These are phyloP conservation scores for Papiliotrema terrestris DNA, from an alignment of 1,284 basidiomycete genomes.

Conservation along the genomic window DNA sequence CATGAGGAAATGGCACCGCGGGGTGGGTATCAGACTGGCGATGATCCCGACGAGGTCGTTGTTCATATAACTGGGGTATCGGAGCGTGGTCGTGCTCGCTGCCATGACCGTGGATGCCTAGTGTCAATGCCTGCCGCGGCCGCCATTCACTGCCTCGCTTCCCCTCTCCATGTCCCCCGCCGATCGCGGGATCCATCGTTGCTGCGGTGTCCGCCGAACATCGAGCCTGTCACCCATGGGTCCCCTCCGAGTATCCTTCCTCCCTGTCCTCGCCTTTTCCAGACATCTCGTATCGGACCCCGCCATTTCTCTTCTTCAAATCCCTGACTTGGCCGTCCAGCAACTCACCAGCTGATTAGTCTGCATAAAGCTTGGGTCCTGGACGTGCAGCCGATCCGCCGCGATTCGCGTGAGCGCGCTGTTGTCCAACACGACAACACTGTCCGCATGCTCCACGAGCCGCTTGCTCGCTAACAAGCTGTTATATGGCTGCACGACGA, in stretches of 20 bases:
- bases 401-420: slow-evolving; percentile 88
- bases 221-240: too few species aligned
- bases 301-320: too few species aligned
- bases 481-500: slow-evolving; percentile 98
- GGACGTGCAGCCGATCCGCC: slow-evolving; percentile 82
- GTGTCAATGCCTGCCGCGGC: too few species aligned
- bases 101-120: slow-evolving; percentile 94
- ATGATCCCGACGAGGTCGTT: slow-evolving; percentile 98
- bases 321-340: too few species aligned
- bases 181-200: too few species aligned
- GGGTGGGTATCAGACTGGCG: slow-evolving; percentile 94
- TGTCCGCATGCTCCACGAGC: slow-evolving; percentile 93
- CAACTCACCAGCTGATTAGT: slow-evolving; percentile 81
- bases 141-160: too few species aligned
- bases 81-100: slow-evolving; percentile 92
- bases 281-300: too few species aligned
- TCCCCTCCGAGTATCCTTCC: too few species aligned
- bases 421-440: slow-evolving; percentile 96
- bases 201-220: too few species aligned
- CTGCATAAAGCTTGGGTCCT: slow-evolving; percentile 89
- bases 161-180: too few species aligned
- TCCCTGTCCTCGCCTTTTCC: too few species aligned
- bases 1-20: slow-evolving; percentile 98
- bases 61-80: slow-evolving; percentile 99
- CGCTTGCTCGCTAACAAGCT: slow-evolving; percentile 89